phyloP scores from a whole-genome alignment of 805 yeast genomes.

The Priceomyces medius region DNA sequence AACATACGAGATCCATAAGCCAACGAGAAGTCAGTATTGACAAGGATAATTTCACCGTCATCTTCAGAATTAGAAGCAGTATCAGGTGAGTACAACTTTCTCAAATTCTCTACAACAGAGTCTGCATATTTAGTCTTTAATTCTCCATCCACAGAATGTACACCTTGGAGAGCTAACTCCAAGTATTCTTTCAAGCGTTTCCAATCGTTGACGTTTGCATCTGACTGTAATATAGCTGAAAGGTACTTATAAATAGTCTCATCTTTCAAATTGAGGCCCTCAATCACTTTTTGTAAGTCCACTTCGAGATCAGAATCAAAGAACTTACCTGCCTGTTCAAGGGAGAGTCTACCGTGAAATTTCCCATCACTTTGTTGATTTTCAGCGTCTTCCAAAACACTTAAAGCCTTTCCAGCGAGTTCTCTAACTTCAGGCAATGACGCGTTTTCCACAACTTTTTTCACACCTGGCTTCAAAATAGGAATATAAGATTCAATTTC shows the following conservation, averaged over 20 bases:
- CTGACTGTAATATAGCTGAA: constrained; percentile 36
- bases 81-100: constrained; percentile 48
- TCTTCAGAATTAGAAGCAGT: constrained; percentile 56
- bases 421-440: constrained; percentile 96
- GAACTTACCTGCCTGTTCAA: constrained; percentile 52
- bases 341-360: constrained; percentile 71
- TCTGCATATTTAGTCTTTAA: constrained; percentile 42
- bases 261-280: constrained; percentile 23
- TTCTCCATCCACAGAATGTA: constrained; percentile 24
- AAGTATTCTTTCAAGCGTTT: constrained; percentile 54
- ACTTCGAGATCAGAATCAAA: constrained; percentile 21
- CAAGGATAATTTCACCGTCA: constrained; percentile 86
- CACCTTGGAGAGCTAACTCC: constrained; percentile 26
- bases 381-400: constrained; percentile 80
- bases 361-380: constrained; percentile 64
- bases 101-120: constrained; percentile 45
- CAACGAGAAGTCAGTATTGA: constrained; percentile 89
- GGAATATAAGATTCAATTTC: constrained; percentile 91
- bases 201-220: constrained; percentile 48
- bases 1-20: constrained; percentile 98
- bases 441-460: constrained; percentile 84
- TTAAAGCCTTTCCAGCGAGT: constrained; percentile 81
- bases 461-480: constrained; percentile 83
- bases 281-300: constrained; percentile 4
- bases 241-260: constrained; percentile 48